Conservation (phyloP, 805 yeast genomes). For the Barnettozyma pratensis region DNA sequence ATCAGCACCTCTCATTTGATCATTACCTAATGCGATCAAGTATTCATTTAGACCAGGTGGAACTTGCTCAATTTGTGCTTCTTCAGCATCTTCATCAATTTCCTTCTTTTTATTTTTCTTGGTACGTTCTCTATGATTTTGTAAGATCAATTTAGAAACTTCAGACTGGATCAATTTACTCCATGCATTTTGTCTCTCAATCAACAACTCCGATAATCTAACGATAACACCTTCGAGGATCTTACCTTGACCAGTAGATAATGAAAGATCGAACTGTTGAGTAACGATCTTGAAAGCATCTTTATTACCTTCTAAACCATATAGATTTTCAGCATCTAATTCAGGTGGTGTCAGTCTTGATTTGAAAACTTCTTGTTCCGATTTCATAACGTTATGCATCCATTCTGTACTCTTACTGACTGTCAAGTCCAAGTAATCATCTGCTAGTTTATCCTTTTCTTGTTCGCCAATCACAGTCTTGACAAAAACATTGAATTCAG, state of each 20-base stretch:
- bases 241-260: constrained; percentile 76
- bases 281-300: constrained; percentile 76
- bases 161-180: constrained; percentile 48
- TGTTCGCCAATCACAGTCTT: constrained; percentile 64
- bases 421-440: constrained; percentile 72
- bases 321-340: constrained; percentile 55
- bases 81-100: constrained; percentile 30
- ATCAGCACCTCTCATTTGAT: constrained; percentile 69
- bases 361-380: constrained; percentile 61
- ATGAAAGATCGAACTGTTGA: constrained; percentile 88
- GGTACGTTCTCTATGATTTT: constrained; percentile 25
- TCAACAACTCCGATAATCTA: constrained; percentile 58
- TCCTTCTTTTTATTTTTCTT: constrained; percentile 17
- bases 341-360: constrained; percentile 72
- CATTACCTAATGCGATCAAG: constrained; percentile 77
- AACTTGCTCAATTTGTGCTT: constrained; percentile 38
- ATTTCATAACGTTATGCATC: constrained; percentile 63
- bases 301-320: constrained; percentile 71
- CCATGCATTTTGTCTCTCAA: constrained; percentile 62
- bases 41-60: constrained; percentile 81
- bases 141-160: constrained; percentile 32
- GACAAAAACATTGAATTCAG: constrained; percentile 43
- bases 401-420: constrained; percentile 77
- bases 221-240: constrained; percentile 75
- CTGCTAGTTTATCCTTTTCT: constrained; percentile 64